Evolutionary conservation across 768 basidiomycete species (phyloP).

Genomic region (Kwoniella mangroviensis): DNA sequence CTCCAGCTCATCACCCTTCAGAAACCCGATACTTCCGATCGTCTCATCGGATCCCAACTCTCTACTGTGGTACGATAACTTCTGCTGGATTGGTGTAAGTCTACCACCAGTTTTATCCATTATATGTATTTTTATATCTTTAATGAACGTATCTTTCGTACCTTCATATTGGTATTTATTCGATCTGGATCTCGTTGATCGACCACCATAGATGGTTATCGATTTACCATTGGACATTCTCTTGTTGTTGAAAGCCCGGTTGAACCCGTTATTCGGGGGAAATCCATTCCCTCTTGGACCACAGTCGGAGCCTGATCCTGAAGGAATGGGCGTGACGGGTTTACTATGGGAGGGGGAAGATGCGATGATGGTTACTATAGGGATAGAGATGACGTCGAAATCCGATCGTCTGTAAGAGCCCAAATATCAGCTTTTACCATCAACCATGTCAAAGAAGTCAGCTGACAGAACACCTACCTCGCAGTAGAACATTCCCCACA

Average conservation of each 20-base stretch:
- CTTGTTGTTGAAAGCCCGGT: not conserved
- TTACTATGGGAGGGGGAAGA: not conserved
- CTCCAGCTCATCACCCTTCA: slow-evolving; percentile 25
- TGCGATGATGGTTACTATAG: not conserved
- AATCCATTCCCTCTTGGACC: slow-evolving; percentile 5
- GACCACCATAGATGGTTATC: not conserved
- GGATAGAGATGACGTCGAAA: not conserved
- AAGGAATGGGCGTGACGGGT: not conserved
- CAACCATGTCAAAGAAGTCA: too few species aligned
- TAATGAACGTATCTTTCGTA: slow-evolving; percentile 28
- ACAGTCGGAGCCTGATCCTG: not conserved
- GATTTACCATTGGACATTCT: slow-evolving; percentile 5
- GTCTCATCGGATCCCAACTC: slow-evolving; percentile 34
- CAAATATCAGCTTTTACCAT: too few species aligned
- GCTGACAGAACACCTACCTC: slow-evolving; percentile 5
- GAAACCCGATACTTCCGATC: slow-evolving; percentile 29
- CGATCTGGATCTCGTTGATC: slow-evolving; percentile 5
- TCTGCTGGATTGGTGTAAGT: slow-evolving; percentile 43
- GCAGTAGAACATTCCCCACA: slow-evolving; percentile 30
- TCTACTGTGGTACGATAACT: slow-evolving; percentile 20
- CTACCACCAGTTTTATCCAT: slow-evolving; percentile 5
- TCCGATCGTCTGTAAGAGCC: not conserved
- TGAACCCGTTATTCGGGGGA: slow-evolving; percentile 13
- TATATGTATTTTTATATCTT: slow-evolving; percentile 36
- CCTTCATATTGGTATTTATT: slow-evolving; percentile 18